Base-by-base conservation (phyloP, 306 rosid species). In the Acacia acuminata region DNA sequence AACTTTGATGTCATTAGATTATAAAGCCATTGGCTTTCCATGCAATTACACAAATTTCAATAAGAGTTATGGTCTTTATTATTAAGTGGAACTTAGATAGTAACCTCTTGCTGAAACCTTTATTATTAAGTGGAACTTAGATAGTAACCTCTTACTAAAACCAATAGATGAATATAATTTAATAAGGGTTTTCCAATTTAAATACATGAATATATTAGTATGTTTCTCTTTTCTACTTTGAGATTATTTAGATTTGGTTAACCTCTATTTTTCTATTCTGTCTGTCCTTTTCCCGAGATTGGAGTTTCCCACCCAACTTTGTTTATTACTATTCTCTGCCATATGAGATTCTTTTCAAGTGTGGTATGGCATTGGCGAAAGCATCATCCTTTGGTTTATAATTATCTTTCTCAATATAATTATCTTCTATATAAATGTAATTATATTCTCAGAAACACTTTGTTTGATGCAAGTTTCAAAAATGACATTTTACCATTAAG, bases 251-350 rank as follows among this genome's bases (percentile, higher is more conserved):
- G 73, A 84, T 77, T 68, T 82, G 1, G 14, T 43, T 77, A 10
- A 43, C 45, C 14, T 12, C 63, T 70, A 47, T 85, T 79, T 82
- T 17, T 72, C 44, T 10, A 25, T 43, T 27, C 2, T 45, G 42
- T 56, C 82, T 67, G 53, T 85, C 73, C 82, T 58, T 77, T 86
- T 80, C 65, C 80, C 74, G 16, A 80, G 77, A 83, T 76, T 86
- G 61, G 81, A 77, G 82, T 81, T 81, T 74, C 83, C 87, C 89
- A 87, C 83, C 83, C 76, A 83, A 86, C 81, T 66, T 86, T 20
- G 58, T 83, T 79, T 74, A 71, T 77, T 75, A 72, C 78, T 48
- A 51, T 25, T 61, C 11, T 16, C 67, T 24, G 36, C 67, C 4
- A 61, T 12, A 4, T 10, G 76, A 81, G 76, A 81, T 63, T 79